Percentiles rank a stretch among this genome's conserved stretches.
phyloP scores from a whole-genome alignment of 2,329 filamentous ascomycete species.

The Microcera coccophila region DNA sequence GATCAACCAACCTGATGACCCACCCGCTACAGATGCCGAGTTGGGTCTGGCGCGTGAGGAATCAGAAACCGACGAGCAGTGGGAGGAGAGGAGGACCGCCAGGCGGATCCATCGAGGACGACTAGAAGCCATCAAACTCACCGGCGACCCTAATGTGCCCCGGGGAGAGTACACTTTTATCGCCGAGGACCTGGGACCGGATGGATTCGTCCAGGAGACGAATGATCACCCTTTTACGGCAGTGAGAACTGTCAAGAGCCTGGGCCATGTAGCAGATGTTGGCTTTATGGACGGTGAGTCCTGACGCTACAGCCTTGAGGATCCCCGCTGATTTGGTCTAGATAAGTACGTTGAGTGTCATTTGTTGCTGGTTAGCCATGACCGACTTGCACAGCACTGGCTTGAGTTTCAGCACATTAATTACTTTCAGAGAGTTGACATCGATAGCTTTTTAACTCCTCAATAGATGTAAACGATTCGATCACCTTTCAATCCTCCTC shows the following conservation, averaged over 20 bases:
- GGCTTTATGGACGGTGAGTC: constrained; percentile 68
- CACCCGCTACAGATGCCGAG: constrained; percentile 37
- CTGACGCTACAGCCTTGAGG: not conserved
- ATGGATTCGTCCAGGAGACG: constrained; percentile 60
- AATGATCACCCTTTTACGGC: constrained; percentile 68
- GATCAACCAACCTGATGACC: constrained; percentile 65
- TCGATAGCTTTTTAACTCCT: constrained; percentile 46
- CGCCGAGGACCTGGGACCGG: constrained; percentile 68
- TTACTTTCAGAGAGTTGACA: constrained; percentile 57
- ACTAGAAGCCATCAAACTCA: constrained; percentile 83
- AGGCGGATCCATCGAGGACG: constrained; percentile 59
- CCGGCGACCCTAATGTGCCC: constrained; percentile 85
- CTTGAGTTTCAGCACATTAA: constrained; percentile 57
- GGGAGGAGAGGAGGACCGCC: constrained; percentile 41
- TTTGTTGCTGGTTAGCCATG: constrained; percentile 72
- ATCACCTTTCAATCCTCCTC: too few relatives aligned
- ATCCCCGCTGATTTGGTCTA: constrained; percentile 31
- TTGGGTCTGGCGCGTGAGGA: constrained; percentile 37
- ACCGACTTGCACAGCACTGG: constrained; percentile 82
- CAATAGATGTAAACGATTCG: constrained; percentile 7
- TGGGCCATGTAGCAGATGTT: constrained; percentile 71
- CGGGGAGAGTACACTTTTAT: constrained; percentile 81
- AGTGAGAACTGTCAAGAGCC: constrained; percentile 66
- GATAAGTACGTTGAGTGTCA: constrained; percentile 72
- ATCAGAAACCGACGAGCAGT: constrained; percentile 45